Evolutionary conservation across 169 alveolate species (phyloP).

Genomic region (Eimeria acervulina): DNA sequence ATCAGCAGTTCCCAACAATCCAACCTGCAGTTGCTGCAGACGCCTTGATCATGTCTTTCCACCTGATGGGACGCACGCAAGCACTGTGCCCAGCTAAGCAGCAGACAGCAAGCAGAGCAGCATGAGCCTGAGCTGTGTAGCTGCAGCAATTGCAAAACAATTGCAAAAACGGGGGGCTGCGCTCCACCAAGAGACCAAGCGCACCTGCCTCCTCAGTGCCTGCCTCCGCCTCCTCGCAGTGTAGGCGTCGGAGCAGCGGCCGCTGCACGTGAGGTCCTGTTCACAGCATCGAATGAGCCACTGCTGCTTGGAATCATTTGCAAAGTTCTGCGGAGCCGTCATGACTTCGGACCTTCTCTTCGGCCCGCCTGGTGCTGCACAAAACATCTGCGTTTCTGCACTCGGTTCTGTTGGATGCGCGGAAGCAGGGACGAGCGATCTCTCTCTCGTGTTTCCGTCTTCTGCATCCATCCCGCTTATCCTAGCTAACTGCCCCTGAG

Average conservation of each 20-base stretch:
- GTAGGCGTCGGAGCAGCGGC: slow-evolving; percentile 69
- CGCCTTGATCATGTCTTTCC: slow-evolving; percentile 57
- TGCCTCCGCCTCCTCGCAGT: slow-evolving; percentile 54
- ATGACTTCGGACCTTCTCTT: neutral
- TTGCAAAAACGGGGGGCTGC: neutral
- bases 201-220: slow-evolving; percentile 67
- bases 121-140: neutral
- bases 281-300: slow-evolving; percentile 68
- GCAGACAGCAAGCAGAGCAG: neutral
- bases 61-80: slow-evolving; percentile 7
- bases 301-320: neutral
- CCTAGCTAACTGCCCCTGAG: neutral
- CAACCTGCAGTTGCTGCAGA: slow-evolving; percentile 58
- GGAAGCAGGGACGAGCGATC: neutral
- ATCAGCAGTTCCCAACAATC: slow-evolving; percentile 64
- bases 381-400: neutral
- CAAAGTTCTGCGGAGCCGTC: slow-evolving; percentile 39
- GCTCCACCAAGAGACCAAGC: neutral
- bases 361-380: neutral
- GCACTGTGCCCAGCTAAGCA: neutral
- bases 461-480: neutral
- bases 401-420: neutral
- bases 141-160: neutral
- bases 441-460: neutral
- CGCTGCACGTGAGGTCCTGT: slow-evolving; percentile 77